phyloP scores from a whole-genome alignment of 2,329 filamentous ascomycete genomes.

The Colletotrichum aenigma region DNA sequence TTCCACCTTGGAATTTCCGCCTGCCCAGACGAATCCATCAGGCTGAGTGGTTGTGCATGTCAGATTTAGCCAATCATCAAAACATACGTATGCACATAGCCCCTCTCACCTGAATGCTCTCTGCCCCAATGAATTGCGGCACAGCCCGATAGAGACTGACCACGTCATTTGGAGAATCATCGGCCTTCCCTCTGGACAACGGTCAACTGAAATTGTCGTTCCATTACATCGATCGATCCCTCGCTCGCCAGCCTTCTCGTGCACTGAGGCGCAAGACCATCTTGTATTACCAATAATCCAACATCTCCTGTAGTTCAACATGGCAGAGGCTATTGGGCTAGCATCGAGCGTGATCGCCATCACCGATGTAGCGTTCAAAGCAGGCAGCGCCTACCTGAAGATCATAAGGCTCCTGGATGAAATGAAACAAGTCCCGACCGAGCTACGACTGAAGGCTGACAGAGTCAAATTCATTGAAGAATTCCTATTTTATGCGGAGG shows the following conservation, averaged over 20 bases:
- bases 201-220: too few species aligned
- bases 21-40: too few species aligned
- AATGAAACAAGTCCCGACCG: background rate
- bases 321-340: background rate
- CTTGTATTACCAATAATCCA: rapidly evolving
- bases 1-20: rapidly evolving
- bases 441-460: background rate
- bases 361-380: background rate
- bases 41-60: too few species aligned
- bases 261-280: background rate
- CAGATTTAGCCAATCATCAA: too few species aligned
- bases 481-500: background rate
- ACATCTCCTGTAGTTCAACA: rapidly evolving
- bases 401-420: background rate
- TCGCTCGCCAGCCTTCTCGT: too few species aligned
- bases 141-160: background rate
- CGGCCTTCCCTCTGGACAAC: rapidly evolving
- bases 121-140: background rate
- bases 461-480: background rate
- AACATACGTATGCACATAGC: background rate
- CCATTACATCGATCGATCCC: rapidly evolving
- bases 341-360: background rate
- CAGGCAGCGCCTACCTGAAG: background rate
- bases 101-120: background rate
- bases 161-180: background rate